These are phyloP conservation scores for Ceratobasidium sp. DNA, from an alignment of 1,284 basidiomycete genomes.

Conservation along the genomic window DNA sequence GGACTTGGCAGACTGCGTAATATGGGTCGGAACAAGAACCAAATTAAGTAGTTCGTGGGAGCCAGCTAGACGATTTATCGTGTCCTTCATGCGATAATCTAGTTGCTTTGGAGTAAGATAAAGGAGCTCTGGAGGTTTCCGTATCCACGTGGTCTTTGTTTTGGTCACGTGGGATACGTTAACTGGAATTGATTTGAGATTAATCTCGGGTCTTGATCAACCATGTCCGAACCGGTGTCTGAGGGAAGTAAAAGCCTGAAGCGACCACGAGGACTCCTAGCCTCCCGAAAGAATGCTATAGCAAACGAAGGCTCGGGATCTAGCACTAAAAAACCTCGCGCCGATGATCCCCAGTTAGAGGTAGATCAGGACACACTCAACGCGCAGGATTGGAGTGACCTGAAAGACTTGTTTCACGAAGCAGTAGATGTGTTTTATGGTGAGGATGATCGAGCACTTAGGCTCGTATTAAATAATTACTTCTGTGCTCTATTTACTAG, in stretches of 20 bases:
- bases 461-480: conserved; percentile 39
- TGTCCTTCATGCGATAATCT: too few relatives aligned
- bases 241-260: conserved; percentile 18
- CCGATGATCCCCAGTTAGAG: background rate
- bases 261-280: conserved; percentile 35
- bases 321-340: conserved; percentile 17
- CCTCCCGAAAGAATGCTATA: conserved; percentile 13
- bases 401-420: conserved; percentile 72
- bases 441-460: conserved; percentile 56
- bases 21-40: too few relatives aligned
- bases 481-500: conserved; percentile 55
- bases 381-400: conserved; percentile 73
- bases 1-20: too few relatives aligned
- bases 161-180: too few relatives aligned
- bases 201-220: too few relatives aligned
- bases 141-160: too few relatives aligned
- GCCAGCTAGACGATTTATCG: too few relatives aligned
- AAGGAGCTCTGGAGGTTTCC: too few relatives aligned
- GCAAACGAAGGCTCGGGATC: background rate
- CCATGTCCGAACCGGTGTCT: too few relatives aligned
- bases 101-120: too few relatives aligned
- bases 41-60: too few relatives aligned
- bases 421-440: conserved; percentile 72
- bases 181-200: too few relatives aligned
- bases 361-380: conserved; percentile 52